Evolutionary conservation across 345 rosid genomes (phyloP).

Genomic region (Iberis pinnata): DNA sequence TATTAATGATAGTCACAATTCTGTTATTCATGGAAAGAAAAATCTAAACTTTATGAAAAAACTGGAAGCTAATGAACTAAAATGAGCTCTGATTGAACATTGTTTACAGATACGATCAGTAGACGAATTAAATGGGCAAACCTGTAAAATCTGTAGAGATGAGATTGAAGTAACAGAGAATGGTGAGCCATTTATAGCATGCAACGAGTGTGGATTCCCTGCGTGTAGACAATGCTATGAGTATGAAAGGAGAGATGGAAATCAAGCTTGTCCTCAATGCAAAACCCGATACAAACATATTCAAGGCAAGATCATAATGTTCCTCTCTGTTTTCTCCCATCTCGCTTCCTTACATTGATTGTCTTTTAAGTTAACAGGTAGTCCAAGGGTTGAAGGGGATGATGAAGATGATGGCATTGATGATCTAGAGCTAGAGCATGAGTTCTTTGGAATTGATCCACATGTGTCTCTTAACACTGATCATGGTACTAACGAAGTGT

Average conservation of each 20-base stretch:
- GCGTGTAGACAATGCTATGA: slow-evolving; percentile 95
- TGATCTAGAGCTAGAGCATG: too few relatives aligned
- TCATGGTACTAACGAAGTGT: too few relatives aligned
- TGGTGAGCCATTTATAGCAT: slow-evolving; percentile 89
- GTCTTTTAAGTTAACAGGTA: too few relatives aligned
- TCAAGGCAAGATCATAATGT: slow-evolving; percentile 65
- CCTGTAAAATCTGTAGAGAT: slow-evolving; percentile 88
- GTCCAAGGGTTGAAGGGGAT: slow-evolving; percentile 94
- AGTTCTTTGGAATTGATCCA: too few relatives aligned
- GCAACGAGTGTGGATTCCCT: slow-evolving; percentile 99
- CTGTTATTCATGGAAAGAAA: too few relatives aligned
- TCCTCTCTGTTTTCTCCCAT: too few relatives aligned
- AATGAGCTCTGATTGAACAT: not conserved
- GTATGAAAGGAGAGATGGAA: slow-evolving; percentile 95
- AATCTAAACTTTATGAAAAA: too few relatives aligned
- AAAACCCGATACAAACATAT: slow-evolving; percentile 92
- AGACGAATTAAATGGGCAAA: slow-evolving; percentile 87
- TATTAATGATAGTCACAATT: too few relatives aligned
- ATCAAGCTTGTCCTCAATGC: slow-evolving; percentile 96
- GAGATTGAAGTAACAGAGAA: slow-evolving; percentile 73
- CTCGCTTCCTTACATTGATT: too few relatives aligned
- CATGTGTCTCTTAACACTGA: too few relatives aligned
- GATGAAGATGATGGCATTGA: slow-evolving; percentile 96
- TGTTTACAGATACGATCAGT: slow-evolving; percentile 80
- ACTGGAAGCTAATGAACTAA: too few relatives aligned